Evolutionary conservation across 108 stramenopile species (phyloP).

Genomic region (Nitzschia sp.): DNA sequence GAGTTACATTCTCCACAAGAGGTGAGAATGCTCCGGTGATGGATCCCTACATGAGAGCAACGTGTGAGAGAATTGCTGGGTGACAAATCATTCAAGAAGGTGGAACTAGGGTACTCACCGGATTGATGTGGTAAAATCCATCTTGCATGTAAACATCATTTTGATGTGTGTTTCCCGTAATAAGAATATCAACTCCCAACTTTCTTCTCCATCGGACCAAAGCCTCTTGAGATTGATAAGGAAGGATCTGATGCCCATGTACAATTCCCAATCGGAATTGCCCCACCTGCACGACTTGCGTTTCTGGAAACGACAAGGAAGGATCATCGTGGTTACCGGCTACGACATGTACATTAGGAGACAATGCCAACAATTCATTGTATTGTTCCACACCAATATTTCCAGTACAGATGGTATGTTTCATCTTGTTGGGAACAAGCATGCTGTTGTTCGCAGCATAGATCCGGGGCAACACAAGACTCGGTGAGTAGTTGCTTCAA

Average conservation of each 20-base stretch:
- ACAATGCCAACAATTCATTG: slow-evolving; percentile 84
- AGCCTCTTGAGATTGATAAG: slow-evolving; percentile 79
- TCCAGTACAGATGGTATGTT: slow-evolving; percentile 97
- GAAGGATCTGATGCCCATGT: slow-evolving; percentile 93
- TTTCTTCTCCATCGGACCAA: slow-evolving; percentile 74
- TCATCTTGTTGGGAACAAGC: slow-evolving; percentile 98
- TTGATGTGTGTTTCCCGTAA: slow-evolving; percentile 94
- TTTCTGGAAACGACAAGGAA: slow-evolving; percentile 75
- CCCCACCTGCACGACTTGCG: slow-evolving; percentile 86
- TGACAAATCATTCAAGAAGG: too few relatives aligned
- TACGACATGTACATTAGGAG: slow-evolving; percentile 94
- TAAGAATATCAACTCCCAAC: slow-evolving; percentile 91
- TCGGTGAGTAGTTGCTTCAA: too few relatives aligned
- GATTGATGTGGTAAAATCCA: slow-evolving; percentile 88
- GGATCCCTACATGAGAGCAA: slow-evolving; percentile 49
- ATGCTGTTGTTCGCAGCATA: slow-evolving; percentile 46
- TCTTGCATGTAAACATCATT: slow-evolving; percentile 86
- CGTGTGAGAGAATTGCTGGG: not conserved
- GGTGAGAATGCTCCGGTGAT: slow-evolving; percentile 92
- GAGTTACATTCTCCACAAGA: slow-evolving; percentile 46
- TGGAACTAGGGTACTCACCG: slow-evolving; percentile 49
- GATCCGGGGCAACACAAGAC: too few relatives aligned
- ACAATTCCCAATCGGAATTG: slow-evolving; percentile 92
- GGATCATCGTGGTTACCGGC: slow-evolving; percentile 85
- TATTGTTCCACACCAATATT: slow-evolving; percentile 87